These are phyloP conservation scores for Cicer judaicum DNA, from an alignment of 306 rosid genomes.

Conservation along the genomic window DNA sequence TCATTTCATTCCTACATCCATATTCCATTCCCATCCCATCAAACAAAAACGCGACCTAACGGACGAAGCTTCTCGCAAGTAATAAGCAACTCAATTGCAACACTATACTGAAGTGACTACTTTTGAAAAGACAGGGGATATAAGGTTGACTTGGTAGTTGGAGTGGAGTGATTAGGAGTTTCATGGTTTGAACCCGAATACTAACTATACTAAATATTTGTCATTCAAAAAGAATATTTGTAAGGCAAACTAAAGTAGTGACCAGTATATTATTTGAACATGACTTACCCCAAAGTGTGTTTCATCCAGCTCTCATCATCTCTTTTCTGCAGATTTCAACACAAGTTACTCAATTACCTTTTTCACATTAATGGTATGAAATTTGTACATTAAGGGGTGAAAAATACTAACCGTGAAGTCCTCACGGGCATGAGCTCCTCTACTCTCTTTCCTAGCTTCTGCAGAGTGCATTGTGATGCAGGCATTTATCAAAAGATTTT, in stretches of 20 bases:
- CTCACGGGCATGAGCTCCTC: slow-evolving; percentile 96
- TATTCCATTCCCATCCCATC: neutral
- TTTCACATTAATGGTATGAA: slow-evolving; percentile 19
- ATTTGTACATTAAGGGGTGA: neutral
- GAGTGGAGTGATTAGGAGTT: neutral
- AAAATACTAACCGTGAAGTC: slow-evolving; percentile 71
- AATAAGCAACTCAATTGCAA: neutral
- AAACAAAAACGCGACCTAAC: neutral
- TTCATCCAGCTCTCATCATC: slow-evolving; percentile 95
- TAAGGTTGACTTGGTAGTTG: neutral
- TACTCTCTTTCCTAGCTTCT: slow-evolving; percentile 92
- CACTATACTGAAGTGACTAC: neutral
- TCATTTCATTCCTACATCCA: slow-evolving; percentile 10
- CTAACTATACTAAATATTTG: neutral
- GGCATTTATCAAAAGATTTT: slow-evolving; percentile 86
- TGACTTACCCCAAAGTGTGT: slow-evolving; percentile 88
- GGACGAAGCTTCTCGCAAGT: neutral
- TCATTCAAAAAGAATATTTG: neutral
- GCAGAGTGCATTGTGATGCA: slow-evolving; percentile 86
- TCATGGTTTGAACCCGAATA: neutral
- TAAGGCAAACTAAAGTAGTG: neutral
- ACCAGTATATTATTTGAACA: slow-evolving; percentile 15
- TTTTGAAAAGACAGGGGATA: neutral
- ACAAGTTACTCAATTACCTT: slow-evolving; percentile 35
- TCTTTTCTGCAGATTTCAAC: slow-evolving; percentile 74